phyloP scores from a whole-genome alignment of 2,329 filamentous ascomycete genomes.

The Sporothrix sp. region DNA sequence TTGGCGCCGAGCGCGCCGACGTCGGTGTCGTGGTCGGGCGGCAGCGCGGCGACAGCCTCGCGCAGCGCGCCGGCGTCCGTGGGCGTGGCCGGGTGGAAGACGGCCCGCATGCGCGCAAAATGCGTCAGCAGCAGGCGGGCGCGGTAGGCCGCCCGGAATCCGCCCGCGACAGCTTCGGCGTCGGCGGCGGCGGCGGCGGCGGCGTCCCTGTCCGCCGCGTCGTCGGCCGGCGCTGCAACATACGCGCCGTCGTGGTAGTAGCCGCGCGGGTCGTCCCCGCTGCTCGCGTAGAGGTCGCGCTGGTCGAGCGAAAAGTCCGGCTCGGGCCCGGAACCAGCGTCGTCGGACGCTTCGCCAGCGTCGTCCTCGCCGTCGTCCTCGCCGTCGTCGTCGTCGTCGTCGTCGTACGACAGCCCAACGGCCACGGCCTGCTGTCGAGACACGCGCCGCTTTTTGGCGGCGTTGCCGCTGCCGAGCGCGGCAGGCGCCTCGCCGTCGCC shows the following conservation, averaged over 20 bases:
- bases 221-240: constrained; percentile 46
- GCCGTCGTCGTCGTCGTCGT: constrained; percentile 20
- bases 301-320: constrained; percentile 26
- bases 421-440: constrained; percentile 11
- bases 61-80: constrained; percentile 18
- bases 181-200: constrained; percentile 25
- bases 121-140: constrained; percentile 48
- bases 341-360: constrained; percentile 17
- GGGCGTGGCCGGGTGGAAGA: constrained; percentile 45
- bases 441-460: constrained; percentile 8
- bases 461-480: not conserved
- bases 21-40: constrained; percentile 42
- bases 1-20: constrained; percentile 44
- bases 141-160: constrained; percentile 59
- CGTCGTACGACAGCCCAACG: constrained; percentile 23
- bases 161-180: not conserved
- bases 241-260: constrained; percentile 75
- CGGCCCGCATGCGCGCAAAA: constrained; percentile 54
- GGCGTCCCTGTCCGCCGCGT: constrained; percentile 19
- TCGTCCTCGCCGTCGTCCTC: constrained; percentile 21
- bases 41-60: constrained; percentile 44
- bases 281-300: constrained; percentile 38
- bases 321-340: constrained; percentile 20
- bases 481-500: constrained; percentile 5
- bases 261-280: constrained; percentile 46